These are phyloP conservation scores for Fraxinus angustifolia DNA, from an alignment of 305 asterid species.

Conservation along the genomic window DNA sequence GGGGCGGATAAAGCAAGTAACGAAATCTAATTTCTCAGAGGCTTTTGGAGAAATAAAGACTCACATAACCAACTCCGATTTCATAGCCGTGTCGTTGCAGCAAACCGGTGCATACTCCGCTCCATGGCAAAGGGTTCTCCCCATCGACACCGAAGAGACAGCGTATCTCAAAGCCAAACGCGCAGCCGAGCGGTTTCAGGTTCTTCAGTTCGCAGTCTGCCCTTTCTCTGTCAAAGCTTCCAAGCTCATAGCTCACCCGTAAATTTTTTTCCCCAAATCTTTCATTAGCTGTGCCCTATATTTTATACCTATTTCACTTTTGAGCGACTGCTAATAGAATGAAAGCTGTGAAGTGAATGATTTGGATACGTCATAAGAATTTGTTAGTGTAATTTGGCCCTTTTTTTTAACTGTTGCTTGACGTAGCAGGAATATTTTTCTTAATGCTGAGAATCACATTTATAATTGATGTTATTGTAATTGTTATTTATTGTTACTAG, in stretches of 20 bases:
- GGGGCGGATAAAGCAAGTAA: conserved; percentile 74
- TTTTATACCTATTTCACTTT: neutral
- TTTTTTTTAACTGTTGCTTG: neutral
- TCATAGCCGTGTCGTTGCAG: conserved; percentile 66
- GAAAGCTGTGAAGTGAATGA: neutral
- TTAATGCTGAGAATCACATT: neutral
- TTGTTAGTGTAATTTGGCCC: neutral
- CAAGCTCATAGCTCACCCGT: conserved; percentile 75
- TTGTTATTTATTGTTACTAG: neutral
- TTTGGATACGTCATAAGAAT: neutral
- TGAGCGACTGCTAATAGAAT: neutral
- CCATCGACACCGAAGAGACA: conserved; percentile 67
- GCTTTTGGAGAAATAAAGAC: conserved; percentile 47
- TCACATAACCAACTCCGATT: conserved; percentile 57
- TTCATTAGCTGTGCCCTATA: neutral
- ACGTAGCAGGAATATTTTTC: neutral
- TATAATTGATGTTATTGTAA: neutral
- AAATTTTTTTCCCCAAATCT: conserved; percentile 18
- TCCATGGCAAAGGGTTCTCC: conserved; percentile 69
- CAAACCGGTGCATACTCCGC: conserved; percentile 75
- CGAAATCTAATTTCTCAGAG: conserved; percentile 62
- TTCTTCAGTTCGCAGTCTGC: conserved; percentile 84
- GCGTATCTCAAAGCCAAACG: conserved; percentile 68
- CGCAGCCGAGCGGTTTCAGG: conserved; percentile 73
- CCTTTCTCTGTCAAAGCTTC: conserved; percentile 67